A percentile compares a stretch with the other conserved stretches of the same genome.
Evolutionary conservation across 768 basidiomycete genomes (phyloP).

Genomic region (Lentinula detonsa): DNA sequence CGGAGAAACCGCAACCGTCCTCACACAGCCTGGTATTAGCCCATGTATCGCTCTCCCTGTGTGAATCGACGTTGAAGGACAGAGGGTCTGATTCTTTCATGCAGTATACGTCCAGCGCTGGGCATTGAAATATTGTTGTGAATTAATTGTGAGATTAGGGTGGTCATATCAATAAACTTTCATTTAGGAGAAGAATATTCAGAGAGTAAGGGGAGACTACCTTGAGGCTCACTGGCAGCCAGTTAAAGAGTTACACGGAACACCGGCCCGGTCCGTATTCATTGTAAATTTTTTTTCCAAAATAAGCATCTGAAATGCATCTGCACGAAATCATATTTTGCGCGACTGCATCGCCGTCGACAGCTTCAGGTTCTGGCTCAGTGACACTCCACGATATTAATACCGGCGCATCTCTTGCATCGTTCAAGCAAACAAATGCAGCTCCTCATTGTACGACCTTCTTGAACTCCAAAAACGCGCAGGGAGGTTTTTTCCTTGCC

Average conservation of each 20-base stretch:
- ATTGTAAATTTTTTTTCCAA: not conserved
- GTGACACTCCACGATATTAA: slow-evolving; percentile 80
- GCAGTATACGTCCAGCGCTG: no score
- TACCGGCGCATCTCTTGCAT: slow-evolving; percentile 66
- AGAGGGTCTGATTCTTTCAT: no score
- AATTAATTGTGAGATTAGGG: no score
- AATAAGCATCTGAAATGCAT: slow-evolving; percentile 34
- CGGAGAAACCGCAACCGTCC: not conserved
- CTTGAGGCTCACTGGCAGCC: no score
- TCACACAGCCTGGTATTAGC: not conserved
- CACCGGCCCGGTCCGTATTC: no score
- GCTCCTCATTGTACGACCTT: slow-evolving; percentile 59
- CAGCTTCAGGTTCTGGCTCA: slow-evolving; percentile 48
- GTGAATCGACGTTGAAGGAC: not conserved
- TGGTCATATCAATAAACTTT: no score
- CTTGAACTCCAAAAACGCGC: slow-evolving; percentile 59
- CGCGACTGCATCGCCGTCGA: slow-evolving; percentile 45
- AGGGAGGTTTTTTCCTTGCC: slow-evolving; percentile 81
- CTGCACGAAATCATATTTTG: slow-evolving; percentile 68
- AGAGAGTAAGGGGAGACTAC: no score
- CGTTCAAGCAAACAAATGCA: slow-evolving; percentile 83
- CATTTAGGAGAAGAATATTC: no score
- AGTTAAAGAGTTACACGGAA: no score
- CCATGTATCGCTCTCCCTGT: not conserved
- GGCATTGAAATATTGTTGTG: no score